A percentile compares a stretch with the other conserved stretches of the same genome.
Conservation (phyloP, 1,139 yeast species). For the Candida sanyaensis region DNA sequence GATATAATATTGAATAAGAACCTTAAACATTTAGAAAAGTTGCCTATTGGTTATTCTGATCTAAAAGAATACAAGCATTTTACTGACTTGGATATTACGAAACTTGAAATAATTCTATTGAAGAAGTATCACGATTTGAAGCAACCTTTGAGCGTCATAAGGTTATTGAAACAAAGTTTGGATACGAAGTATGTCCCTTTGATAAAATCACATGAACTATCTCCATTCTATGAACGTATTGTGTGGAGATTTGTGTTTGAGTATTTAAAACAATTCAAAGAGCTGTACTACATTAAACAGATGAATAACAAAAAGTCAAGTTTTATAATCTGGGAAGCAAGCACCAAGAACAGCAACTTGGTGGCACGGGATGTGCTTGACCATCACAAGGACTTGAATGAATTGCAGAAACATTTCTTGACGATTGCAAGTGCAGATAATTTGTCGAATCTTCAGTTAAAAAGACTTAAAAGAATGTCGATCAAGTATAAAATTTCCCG, state of each 20-base stretch:
- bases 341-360: constrained; percentile 14
- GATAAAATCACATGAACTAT: constrained; percentile 23
- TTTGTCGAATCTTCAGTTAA: neutral
- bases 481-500: constrained; percentile 29
- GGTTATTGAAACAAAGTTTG: constrained; percentile 32
- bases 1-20: constrained; percentile 31
- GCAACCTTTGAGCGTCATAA: constrained; percentile 33
- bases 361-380: constrained; percentile 20
- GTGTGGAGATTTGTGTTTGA: constrained; percentile 47
- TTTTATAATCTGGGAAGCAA: constrained; percentile 46
- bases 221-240: constrained; percentile 44
- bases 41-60: constrained; percentile 19
- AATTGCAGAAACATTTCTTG: constrained; percentile 30
- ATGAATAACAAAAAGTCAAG: constrained; percentile 28
- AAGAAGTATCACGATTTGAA: constrained; percentile 38
- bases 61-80: constrained; percentile 1
- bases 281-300: constrained; percentile 24
- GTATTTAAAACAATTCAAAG: constrained; percentile 27
- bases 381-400: constrained; percentile 18
- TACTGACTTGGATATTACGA: constrained; percentile 15
- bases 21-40: constrained; percentile 21
- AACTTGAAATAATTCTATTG: constrained; percentile 31
- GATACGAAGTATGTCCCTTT: constrained; percentile 26
- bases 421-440: constrained; percentile 15
- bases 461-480: constrained; percentile 28